phyloP scores from a whole-genome alignment of 2,329 filamentous ascomycete genomes.

The Ceratocystiopsis brevicomis region DNA sequence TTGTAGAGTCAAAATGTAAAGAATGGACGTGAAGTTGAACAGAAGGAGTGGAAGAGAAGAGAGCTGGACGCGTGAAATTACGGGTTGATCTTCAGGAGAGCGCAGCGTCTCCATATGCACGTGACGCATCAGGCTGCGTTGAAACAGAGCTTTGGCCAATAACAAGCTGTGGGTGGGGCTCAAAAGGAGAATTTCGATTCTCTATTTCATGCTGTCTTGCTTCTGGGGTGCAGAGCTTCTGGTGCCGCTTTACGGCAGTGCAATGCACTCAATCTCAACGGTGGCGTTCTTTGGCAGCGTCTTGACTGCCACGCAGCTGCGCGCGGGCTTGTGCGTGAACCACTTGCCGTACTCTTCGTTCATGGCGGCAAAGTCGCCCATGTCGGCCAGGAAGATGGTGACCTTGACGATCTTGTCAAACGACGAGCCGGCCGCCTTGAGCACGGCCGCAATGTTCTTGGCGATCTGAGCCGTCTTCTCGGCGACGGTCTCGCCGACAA shows the following conservation, averaged over 20 bases:
- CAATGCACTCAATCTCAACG: slow-evolving; percentile 82
- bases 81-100: too few species aligned
- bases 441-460: slow-evolving; percentile 66
- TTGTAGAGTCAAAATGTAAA: too few species aligned
- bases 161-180: too few species aligned
- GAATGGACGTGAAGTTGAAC: too few species aligned
- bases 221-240: too few species aligned
- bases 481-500: slow-evolving; percentile 39
- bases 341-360: slow-evolving; percentile 72
- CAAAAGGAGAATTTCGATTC: too few species aligned
- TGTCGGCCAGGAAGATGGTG: slow-evolving; percentile 78
- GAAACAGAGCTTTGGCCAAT: too few species aligned
- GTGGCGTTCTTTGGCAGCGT: slow-evolving; percentile 70
- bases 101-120: too few species aligned
- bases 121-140: too few species aligned
- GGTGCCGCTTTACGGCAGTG: slow-evolving; percentile 32
- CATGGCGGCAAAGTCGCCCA: slow-evolving; percentile 75
- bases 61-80: too few species aligned
- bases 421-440: slow-evolving; percentile 61
- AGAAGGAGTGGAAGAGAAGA: too few species aligned
- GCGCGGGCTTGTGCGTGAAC: slow-evolving; percentile 69
- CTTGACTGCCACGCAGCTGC: slow-evolving; percentile 80
- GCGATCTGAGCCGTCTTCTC: slow-evolving; percentile 46
- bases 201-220: too few species aligned
- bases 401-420: slow-evolving; percentile 77